phyloP scores from a whole-genome alignment of 2,329 filamentous ascomycete species.

The Myrmaecium sp. region DNA sequence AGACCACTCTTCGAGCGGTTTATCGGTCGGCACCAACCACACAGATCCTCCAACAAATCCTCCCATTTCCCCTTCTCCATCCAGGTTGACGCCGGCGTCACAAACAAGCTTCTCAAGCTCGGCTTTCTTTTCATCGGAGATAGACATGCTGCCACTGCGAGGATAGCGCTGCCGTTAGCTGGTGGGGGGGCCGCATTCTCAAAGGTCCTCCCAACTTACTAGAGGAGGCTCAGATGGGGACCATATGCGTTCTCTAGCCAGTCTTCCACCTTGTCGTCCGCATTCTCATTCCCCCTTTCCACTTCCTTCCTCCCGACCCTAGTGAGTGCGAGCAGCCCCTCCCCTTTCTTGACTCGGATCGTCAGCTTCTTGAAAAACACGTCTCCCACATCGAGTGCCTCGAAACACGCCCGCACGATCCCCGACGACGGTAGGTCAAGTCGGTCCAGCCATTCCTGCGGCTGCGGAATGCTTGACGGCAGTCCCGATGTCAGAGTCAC shows the following conservation, averaged over 20 bases:
- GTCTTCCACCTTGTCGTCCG: constrained; percentile 7
- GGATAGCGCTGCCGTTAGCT: neutral
- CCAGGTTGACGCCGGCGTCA: constrained; percentile 11
- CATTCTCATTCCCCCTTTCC: constrained; percentile 9
- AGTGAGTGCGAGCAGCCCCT: constrained; percentile 13
- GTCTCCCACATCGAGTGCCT: constrained; percentile 15
- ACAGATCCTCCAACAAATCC: constrained; percentile 20
- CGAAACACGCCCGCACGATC: constrained; percentile 13
- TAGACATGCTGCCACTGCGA: constrained; percentile 2
- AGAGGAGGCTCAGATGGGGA: constrained; percentile 25
- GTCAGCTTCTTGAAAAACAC: constrained; percentile 24
- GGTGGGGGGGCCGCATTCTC: neutral
- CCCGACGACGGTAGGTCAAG: constrained; percentile 6
- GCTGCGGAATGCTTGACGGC: constrained; percentile 8
- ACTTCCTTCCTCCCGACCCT: constrained; percentile 12
- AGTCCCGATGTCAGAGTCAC: constrained; percentile 23
- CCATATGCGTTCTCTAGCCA: constrained; percentile 18
- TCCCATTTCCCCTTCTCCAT: constrained; percentile 9
- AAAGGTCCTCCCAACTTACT: constrained; percentile 14
- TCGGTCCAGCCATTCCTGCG: constrained; percentile 20
- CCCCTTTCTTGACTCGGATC: constrained; percentile 16
- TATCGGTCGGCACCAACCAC: constrained; percentile 23
- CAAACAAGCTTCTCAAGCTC: constrained; percentile 10
- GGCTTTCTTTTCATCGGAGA: constrained; percentile 10
- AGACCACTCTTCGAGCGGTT: constrained; percentile 19